Conservation (phyloP, 2,329 filamentous ascomycete species). For the Lasiodiplodia theobromae region DNA sequence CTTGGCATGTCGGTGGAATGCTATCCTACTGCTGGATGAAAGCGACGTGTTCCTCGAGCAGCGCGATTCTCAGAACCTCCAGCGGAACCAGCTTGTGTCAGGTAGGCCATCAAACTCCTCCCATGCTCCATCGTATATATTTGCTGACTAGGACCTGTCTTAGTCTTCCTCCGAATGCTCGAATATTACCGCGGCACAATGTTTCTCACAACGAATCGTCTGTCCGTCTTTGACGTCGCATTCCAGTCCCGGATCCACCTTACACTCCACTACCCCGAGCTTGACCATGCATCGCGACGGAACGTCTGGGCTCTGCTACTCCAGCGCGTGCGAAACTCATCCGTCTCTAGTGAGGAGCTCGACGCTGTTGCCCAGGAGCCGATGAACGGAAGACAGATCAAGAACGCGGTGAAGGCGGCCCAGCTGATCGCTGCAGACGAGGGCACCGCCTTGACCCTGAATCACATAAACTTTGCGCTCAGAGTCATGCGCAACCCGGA, state of each 20-base stretch:
- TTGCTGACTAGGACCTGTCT: not conserved
- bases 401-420: slow-evolving; percentile 5
- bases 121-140: not conserved
- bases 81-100: slow-evolving; percentile 36
- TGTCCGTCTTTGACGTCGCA: slow-evolving; percentile 37
- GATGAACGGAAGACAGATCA: slow-evolving; percentile 13
- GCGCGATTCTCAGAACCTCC: slow-evolving; percentile 31
- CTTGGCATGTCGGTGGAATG: slow-evolving; percentile 19
- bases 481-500: too few species aligned
- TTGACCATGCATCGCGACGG: not conserved
- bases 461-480: not conserved
- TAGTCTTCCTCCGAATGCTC: slow-evolving; percentile 30
- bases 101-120: not conserved
- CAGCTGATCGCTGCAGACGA: slow-evolving; percentile 6
- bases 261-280: slow-evolving; percentile 18
- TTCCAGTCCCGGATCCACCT: slow-evolving; percentile 29
- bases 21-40: slow-evolving; percentile 26
- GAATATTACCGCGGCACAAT: slow-evolving; percentile 37
- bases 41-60: slow-evolving; percentile 33
- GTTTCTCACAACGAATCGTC: slow-evolving; percentile 45
- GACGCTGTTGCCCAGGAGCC: not conserved
- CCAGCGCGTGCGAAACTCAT: not conserved
- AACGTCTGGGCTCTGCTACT: not conserved
- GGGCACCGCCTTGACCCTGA: not conserved
- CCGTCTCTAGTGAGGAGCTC: not conserved